Evolutionary conservation across 768 basidiomycete species (phyloP).

Genomic region (Tricholoma furcatifolium): DNA sequence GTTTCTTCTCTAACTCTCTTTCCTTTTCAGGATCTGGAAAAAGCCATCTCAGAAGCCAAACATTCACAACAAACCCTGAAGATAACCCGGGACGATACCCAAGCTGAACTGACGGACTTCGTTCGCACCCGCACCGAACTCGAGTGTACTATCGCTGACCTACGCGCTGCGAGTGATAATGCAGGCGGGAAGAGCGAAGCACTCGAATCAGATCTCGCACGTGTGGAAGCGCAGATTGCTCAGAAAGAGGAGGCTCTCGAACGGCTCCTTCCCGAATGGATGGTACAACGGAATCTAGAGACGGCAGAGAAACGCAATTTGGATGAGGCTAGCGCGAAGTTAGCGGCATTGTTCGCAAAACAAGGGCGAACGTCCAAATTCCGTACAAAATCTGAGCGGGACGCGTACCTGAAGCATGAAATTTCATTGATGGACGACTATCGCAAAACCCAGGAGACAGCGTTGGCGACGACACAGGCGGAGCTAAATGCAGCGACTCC

Average conservation of each 20-base stretch:
- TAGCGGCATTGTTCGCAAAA: slow-evolving; percentile 82
- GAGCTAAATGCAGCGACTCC: slow-evolving; percentile 49
- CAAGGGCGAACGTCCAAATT: slow-evolving; percentile 89
- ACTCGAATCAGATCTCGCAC: slow-evolving; percentile 62
- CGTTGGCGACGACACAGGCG: slow-evolving; percentile 49
- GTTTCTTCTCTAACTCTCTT: background rate
- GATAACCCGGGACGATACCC: slow-evolving; percentile 71
- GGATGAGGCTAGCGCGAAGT: slow-evolving; percentile 69
- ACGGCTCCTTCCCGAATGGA: slow-evolving; percentile 73
- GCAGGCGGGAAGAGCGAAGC: slow-evolving; percentile 64
- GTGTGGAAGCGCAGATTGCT: slow-evolving; percentile 57
- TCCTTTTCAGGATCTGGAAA: slow-evolving; percentile 64
- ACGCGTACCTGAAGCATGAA: slow-evolving; percentile 78
- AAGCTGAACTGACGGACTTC: slow-evolving; percentile 84
- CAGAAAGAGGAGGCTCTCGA: slow-evolving; percentile 61
- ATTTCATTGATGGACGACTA: slow-evolving; percentile 68
- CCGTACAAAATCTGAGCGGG: slow-evolving; percentile 78
- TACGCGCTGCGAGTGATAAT: slow-evolving; percentile 61
- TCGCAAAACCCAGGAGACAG: slow-evolving; percentile 50
- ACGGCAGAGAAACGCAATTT: slow-evolving; percentile 60
- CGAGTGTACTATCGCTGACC: slow-evolving; percentile 79
- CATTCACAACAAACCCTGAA: slow-evolving; percentile 70
- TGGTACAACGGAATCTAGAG: slow-evolving; percentile 50
- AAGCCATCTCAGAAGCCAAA: slow-evolving; percentile 64
- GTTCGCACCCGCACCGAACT: slow-evolving; percentile 83